phyloP scores from a whole-genome alignment of 192 early-diverging fungal genomes.

The Pilobolus umbonatus region DNA sequence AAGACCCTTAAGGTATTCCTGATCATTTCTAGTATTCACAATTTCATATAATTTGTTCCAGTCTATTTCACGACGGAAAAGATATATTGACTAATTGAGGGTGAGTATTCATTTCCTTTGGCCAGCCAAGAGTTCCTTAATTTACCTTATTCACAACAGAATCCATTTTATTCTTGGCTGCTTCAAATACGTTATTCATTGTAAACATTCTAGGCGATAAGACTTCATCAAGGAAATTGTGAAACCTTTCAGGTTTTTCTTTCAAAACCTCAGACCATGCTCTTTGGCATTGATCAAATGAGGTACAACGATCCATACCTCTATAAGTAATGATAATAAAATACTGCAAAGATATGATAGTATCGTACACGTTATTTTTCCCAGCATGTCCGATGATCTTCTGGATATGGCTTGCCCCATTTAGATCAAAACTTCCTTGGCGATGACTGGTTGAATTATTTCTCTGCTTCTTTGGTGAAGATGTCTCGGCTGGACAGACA shows the following conservation, averaged over 20 bases:
- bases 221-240: slow-evolving; percentile 18
- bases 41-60: slow-evolving; percentile 25
- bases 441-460: background rate
- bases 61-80: slow-evolving; percentile 19
- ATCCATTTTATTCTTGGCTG: slow-evolving; percentile 17
- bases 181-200: slow-evolving; percentile 21
- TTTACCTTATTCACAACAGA: slow-evolving; percentile 4
- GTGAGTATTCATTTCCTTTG: background rate
- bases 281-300: background rate
- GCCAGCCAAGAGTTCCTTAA: no score
- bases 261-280: slow-evolving; percentile 22
- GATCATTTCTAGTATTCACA: background rate
- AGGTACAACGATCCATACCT: slow-evolving; percentile 9
- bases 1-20: background rate
- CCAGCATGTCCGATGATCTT: background rate
- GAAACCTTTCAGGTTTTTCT: slow-evolving; percentile 6
- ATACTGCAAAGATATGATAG: slow-evolving; percentile 17
- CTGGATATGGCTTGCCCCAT: background rate
- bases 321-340: slow-evolving; percentile 23
- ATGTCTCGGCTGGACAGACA: slow-evolving; percentile 3
- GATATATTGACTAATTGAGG: slow-evolving; percentile 20
- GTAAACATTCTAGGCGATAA: slow-evolving; percentile 14
- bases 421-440: slow-evolving; percentile 6
- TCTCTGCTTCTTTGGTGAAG: background rate
- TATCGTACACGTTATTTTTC: background rate